These are phyloP conservation scores for Picochlorum sp. DNA, from an alignment of 139 green algal genomes.

Conservation along the genomic window DNA sequence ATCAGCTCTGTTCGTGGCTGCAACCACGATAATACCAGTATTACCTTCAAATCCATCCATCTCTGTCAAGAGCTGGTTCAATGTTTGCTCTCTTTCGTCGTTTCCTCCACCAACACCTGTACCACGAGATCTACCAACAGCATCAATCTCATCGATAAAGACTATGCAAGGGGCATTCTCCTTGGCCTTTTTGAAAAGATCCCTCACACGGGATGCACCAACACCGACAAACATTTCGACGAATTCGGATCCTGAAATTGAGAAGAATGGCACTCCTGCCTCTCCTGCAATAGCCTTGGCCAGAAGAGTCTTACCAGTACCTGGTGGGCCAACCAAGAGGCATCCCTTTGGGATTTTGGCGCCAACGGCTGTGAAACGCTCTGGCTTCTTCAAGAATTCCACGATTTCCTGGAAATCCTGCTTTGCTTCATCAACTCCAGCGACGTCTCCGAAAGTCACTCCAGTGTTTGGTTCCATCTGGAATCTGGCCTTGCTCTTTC, in stretches of 20 bases:
- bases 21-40: slow-evolving; percentile 95
- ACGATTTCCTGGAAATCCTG: slow-evolving; percentile 99
- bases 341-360: slow-evolving; percentile 98
- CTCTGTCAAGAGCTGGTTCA: slow-evolving; percentile 96
- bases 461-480: slow-evolving; percentile 99
- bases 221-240: slow-evolving; percentile 99
- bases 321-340: slow-evolving; percentile 90
- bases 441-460: slow-evolving; percentile 95
- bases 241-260: slow-evolving; percentile 96
- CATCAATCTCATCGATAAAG: slow-evolving; percentile 99
- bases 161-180: slow-evolving; percentile 98
- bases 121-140: slow-evolving; percentile 87
- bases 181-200: slow-evolving; percentile 99
- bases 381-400: slow-evolving; percentile 98
- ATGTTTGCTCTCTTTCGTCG: slow-evolving; percentile 98
- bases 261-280: slow-evolving; percentile 96
- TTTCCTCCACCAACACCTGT: slow-evolving; percentile 94
- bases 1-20: slow-evolving; percentile 95
- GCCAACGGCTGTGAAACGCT: slow-evolving; percentile 97
- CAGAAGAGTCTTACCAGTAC: slow-evolving; percentile 96
- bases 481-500: slow-evolving; percentile 96
- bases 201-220: slow-evolving; percentile 86
- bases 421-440: slow-evolving; percentile 99
- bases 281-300: slow-evolving; percentile 98
- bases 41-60: slow-evolving; percentile 99